Conservation (phyloP, 2,329 filamentous ascomycete genomes). For the Venturia oleaginea region DNA sequence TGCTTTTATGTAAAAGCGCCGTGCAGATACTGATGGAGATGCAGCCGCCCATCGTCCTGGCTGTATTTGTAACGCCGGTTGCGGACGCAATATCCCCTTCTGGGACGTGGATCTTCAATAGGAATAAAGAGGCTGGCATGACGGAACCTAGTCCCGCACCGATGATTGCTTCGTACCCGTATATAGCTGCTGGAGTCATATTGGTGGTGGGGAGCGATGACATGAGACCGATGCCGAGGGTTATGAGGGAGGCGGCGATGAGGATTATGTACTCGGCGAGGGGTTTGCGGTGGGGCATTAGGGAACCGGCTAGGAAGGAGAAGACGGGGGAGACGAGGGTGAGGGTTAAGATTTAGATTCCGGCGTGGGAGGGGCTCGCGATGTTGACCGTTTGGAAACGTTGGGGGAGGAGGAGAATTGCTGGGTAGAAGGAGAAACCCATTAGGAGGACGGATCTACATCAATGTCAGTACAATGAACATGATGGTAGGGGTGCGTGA, state of each 20-base stretch:
- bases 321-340: not conserved
- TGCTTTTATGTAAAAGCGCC: not conserved
- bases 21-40: not conserved
- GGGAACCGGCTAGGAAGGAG: not conserved
- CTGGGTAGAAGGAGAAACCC: constrained; percentile 5
- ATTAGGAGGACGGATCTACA: constrained; percentile 2
- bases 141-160: not conserved
- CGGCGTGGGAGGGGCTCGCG: not conserved
- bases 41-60: not conserved
- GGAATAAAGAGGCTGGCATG: not conserved
- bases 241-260: not conserved
- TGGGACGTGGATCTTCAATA: not conserved
- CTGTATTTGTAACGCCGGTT: not conserved
- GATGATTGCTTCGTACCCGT: constrained; percentile 7
- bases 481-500: not conserved
- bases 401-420: constrained; percentile 8
- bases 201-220: not conserved
- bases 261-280: not conserved
- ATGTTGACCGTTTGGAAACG: constrained; percentile 7
- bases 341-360: constrained; percentile 4
- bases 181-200: not conserved
- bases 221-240: constrained; percentile 3
- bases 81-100: not conserved
- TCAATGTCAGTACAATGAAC: not conserved
- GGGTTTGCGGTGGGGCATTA: not conserved